These are phyloP conservation scores for Emergomyces africanus DNA, from an alignment of 2,329 filamentous ascomycete genomes.

Conservation along the genomic window DNA sequence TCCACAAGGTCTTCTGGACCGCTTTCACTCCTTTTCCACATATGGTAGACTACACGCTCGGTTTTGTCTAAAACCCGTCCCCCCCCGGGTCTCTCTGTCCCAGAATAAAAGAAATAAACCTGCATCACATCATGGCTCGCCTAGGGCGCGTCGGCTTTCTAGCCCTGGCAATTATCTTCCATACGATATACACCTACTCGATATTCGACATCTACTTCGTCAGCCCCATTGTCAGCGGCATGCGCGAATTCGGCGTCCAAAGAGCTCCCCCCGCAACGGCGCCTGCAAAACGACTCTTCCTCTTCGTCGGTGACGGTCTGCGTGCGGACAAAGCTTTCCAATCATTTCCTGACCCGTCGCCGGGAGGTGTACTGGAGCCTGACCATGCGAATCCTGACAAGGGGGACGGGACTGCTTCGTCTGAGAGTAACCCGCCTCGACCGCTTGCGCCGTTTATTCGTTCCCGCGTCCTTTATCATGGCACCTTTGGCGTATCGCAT, in stretches of 20 bases:
- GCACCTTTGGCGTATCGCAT: constrained; percentile 94
- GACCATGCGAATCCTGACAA: constrained; percentile 32
- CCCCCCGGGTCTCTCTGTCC: too few species aligned
- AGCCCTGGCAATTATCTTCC: constrained; percentile 79
- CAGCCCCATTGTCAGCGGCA: constrained; percentile 91
- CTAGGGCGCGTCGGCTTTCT: constrained; percentile 68
- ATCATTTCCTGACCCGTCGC: constrained; percentile 75
- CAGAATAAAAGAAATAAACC: too few species aligned
- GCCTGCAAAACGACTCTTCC: constrained; percentile 77
- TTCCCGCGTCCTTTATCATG: constrained; percentile 73
- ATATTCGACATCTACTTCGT: constrained; percentile 99
- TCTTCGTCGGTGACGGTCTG: constrained; percentile 94
- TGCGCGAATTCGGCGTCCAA: constrained; percentile 67
- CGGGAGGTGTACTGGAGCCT: constrained; percentile 17
- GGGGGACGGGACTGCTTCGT: not conserved
- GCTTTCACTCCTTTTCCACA: constrained; percentile 13
- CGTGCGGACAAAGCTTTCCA: constrained; percentile 98
- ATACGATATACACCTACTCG: constrained; percentile 83
- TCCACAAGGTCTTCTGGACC: constrained; percentile 9
- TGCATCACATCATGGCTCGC: constrained; percentile 39
- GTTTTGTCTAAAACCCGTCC: not conserved
- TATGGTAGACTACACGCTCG: not conserved
- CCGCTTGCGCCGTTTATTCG: constrained; percentile 85
- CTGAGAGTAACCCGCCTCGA: constrained; percentile 43
- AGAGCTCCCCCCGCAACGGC: constrained; percentile 47